Evolutionary conservation across 331 rosid genomes (phyloP), one percentile per base, ranked within the genome.

Genomic region (Acacia concinna): DNA sequence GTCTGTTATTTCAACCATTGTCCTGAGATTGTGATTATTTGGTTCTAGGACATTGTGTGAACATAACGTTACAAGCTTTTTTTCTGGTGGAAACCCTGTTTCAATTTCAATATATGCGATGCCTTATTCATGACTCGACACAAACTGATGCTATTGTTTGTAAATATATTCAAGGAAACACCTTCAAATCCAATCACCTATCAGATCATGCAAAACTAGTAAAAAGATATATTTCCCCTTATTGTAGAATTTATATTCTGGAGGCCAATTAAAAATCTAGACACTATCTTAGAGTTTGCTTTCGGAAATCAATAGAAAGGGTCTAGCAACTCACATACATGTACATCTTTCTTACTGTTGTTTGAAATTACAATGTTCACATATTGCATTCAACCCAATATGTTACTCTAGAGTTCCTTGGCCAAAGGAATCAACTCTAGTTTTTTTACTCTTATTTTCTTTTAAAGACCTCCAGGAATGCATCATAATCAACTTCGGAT

Each of bases 41-140:
- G 62, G 57, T 43, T 44, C 38, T 28, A 9, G 37, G 13, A 14
- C 75, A 28, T 28, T 44, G 17, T 28, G 21, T 28, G 41, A 18
- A 41, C n/a, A 51, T 57, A 47, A 30, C n/a, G n/a, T 12, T n/a
- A 59, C 37, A 13, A 13, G 66, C n/a, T 12, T 27, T 27, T 27
- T 28, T 59, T 59, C 35, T 13, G 12, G 20, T 27, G 5, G n/a
- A 28, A 27, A 5, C 37, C n/a, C n/a, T 3, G 37, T 27, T 43
- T 46, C 74, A 69, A 51, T 69, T 69, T 69, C 47, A 25, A 41
- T 69, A 43, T 69, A 69, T 34, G 35, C 46, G 34, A 41, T 68
- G 73, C 46, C 4, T 40, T 40, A 2, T 40, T 57, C 28, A 27
- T 23, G 32, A 57, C 4, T 11, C 9, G 18, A 1, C 18, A 28